These are phyloP conservation scores for Neofusicoccum parvum DNA, from an alignment of 2,329 filamentous ascomycete species.

Conservation along the genomic window DNA sequence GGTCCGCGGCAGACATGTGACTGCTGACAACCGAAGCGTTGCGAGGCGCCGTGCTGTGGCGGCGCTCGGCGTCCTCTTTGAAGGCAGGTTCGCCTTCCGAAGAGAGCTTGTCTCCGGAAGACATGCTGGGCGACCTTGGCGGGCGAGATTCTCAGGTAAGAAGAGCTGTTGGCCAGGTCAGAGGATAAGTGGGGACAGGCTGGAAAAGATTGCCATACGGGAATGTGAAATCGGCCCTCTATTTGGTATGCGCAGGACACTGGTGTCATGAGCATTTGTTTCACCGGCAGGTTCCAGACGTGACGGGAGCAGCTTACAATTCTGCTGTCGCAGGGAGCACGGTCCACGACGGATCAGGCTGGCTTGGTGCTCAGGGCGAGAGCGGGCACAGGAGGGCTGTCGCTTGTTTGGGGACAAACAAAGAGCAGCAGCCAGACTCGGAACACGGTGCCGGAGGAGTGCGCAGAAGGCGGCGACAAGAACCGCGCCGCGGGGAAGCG, in stretches of 20 bases:
- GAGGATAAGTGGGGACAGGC: not conserved
- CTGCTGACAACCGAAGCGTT: conserved; percentile 26
- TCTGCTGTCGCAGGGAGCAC: not conserved
- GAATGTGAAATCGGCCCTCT: not conserved
- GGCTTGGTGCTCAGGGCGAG: not conserved
- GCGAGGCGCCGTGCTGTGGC: conserved; percentile 16
- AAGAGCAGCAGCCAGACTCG: not conserved
- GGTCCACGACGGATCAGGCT: not conserved
- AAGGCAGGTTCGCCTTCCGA: conserved; percentile 25
- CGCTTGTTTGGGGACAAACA: not conserved
- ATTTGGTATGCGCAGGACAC: not conserved
- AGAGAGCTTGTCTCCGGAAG: conserved; percentile 20
- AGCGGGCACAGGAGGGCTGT: not conserved
- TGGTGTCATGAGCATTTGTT: not conserved
- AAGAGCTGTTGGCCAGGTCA: not conserved
- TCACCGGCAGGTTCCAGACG: not conserved
- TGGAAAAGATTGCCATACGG: not conserved
- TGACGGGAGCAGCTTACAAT: conserved; percentile 1
- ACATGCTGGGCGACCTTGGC: conserved; percentile 14
- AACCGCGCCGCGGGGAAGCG: conserved; percentile 2
- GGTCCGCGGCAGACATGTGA: conserved; percentile 39
- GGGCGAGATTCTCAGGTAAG: not conserved
- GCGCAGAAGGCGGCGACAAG: not conserved
- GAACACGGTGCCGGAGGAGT: not conserved
- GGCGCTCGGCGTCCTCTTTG: conserved; percentile 19